These are phyloP conservation scores for Nyssa sinensis DNA, from an alignment of 148 eudicot genomes.

Conservation along the genomic window DNA sequence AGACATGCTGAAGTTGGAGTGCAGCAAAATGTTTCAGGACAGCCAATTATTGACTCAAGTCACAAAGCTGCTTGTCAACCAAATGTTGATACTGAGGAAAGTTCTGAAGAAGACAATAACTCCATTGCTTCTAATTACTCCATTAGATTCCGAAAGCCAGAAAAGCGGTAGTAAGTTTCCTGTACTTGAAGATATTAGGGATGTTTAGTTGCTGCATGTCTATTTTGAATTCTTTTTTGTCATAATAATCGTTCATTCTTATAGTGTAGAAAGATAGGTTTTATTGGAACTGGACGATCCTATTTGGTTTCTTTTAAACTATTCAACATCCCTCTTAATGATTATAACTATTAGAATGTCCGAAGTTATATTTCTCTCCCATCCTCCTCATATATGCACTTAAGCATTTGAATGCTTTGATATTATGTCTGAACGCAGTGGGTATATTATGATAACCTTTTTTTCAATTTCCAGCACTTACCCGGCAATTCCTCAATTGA, in stretches of 20 bases:
- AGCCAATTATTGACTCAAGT: conserved; percentile 16
- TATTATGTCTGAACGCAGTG: not conserved
- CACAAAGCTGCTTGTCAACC: conserved; percentile 16
- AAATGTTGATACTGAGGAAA: conserved; percentile 28
- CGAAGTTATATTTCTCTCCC: too few species aligned
- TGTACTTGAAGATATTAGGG: conserved; percentile 1
- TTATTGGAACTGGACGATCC: too few species aligned
- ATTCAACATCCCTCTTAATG: not conserved
- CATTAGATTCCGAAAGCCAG: conserved; percentile 21
- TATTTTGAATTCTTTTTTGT: not conserved
- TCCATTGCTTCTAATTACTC: conserved; percentile 15
- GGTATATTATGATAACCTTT: not conserved
- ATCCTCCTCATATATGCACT: not conserved
- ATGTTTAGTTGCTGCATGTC: not conserved
- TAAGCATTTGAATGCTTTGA: not conserved
- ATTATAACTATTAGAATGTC: not conserved
- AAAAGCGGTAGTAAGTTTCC: conserved; percentile 27
- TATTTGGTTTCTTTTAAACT: not conserved
- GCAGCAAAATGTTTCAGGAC: conserved; percentile 11
- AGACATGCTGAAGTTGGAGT: conserved; percentile 10
- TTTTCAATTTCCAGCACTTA: conserved; percentile 29
- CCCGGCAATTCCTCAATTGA: conserved; percentile 27
- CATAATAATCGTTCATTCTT: not conserved
- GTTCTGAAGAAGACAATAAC: conserved; percentile 31
- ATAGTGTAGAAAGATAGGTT: not conserved